Percentiles rank a stretch among this genome's conserved stretches.
phyloP scores from a whole-genome alignment of 1,284 basidiomycete genomes.

The Ustilago cynodontis region DNA sequence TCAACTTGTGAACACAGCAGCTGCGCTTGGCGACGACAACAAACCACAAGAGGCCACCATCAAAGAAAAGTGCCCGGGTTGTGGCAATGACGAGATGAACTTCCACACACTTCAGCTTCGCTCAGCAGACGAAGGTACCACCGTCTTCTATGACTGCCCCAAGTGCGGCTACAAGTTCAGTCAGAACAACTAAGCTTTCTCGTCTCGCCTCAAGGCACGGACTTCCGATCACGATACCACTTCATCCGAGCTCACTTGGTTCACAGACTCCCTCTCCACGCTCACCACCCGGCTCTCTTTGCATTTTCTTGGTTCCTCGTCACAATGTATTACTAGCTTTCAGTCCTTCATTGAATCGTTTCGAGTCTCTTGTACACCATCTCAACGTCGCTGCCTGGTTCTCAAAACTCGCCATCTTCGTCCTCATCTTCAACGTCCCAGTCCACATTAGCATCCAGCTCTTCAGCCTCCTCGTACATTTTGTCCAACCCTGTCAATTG shows the following conservation, averaged over 20 bases:
- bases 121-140: constrained; percentile 71
- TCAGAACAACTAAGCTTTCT: constrained; percentile 54
- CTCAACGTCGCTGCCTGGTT: not conserved
- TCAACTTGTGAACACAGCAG: constrained; percentile 78
- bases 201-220: not conserved
- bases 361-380: constrained; percentile 13
- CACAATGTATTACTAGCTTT: constrained; percentile 35
- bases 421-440: constrained; percentile 58
- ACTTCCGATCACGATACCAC: not conserved
- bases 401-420: constrained; percentile 32
- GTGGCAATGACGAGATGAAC: constrained; percentile 75
- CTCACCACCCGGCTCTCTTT: not conserved
- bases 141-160: constrained; percentile 70
- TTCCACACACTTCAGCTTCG: constrained; percentile 72
- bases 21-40: constrained; percentile 34
- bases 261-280: not conserved
- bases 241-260: not conserved
- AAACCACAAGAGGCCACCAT: constrained; percentile 74
- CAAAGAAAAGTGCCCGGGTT: constrained; percentile 90
- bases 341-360: not conserved
- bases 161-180: constrained; percentile 70
- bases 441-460: constrained; percentile 51
- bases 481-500: constrained; percentile 85
- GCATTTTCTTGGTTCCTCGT: constrained; percentile 17
- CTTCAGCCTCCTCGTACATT: constrained; percentile 64